phyloP scores from a whole-genome alignment of 2,329 filamentous ascomycete species.

The Aureobasidium sp. region DNA sequence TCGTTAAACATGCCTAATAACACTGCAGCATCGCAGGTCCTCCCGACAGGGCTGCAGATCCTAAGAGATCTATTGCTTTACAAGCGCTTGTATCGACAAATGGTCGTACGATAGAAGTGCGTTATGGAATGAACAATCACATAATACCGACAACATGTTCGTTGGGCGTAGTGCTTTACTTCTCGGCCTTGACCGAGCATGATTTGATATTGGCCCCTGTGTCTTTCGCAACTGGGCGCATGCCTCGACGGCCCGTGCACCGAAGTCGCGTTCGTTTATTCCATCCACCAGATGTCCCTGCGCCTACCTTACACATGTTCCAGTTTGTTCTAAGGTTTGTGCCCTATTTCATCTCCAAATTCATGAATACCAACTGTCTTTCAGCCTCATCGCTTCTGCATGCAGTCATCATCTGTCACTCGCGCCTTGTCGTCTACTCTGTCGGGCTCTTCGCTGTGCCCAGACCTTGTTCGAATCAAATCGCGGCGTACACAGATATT shows the following conservation, averaged over 20 bases:
- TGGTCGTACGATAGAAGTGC: background rate
- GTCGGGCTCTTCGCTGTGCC: background rate
- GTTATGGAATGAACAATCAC: background rate
- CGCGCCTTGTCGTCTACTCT: constrained; percentile 1
- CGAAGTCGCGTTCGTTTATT: constrained; percentile 1
- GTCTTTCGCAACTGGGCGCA: background rate
- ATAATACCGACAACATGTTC: background rate
- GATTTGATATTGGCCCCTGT: constrained; percentile 12
- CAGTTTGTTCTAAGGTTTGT: background rate
- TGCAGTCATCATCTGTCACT: constrained; percentile 11
- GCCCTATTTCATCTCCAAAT: background rate
- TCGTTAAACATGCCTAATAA: background rate
- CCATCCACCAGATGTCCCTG: background rate
- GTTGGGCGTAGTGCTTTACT: background rate
- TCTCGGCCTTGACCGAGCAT: background rate
- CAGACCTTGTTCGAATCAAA: constrained; percentile 12
- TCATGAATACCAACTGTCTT: background rate
- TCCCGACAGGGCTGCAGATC: constrained; percentile 11
- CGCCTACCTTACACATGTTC: background rate
- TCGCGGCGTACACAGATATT: constrained; percentile 8
- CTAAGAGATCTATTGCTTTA: background rate
- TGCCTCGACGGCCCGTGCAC: constrained; percentile 2
- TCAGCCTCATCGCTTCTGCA: constrained; percentile 1
- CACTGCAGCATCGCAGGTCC: background rate
- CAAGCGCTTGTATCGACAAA: background rate